Percentiles rank a stretch among this genome's conserved stretches.
phyloP scores from a whole-genome alignment of 202 grass and related monocot genomes.

The Panicum hallii region DNA sequence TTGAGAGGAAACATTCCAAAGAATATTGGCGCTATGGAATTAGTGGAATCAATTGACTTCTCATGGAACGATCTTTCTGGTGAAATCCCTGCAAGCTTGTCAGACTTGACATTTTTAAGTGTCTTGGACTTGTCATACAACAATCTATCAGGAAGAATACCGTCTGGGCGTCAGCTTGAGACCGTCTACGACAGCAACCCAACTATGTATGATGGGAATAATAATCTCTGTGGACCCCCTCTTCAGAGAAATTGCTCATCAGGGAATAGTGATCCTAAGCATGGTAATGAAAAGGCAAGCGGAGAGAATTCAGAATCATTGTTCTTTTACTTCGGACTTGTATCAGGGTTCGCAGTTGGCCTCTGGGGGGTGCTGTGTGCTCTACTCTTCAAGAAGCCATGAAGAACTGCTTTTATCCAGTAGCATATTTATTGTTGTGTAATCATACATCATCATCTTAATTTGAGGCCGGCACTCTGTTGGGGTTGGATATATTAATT shows the following conservation, averaged over 20 bases:
- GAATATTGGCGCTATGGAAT: no score
- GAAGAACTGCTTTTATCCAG: neutral
- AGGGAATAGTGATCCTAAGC: neutral
- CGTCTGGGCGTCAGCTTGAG: conserved; percentile 36
- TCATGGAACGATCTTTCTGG: conserved; percentile 40
- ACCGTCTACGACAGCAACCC: neutral
- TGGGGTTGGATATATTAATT: no score
- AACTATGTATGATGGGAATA: conserved; percentile 24
- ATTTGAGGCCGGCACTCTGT: no score
- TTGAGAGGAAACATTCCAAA: no score
- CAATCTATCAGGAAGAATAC: conserved; percentile 51
- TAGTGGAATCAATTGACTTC: no score
- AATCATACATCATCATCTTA: no score
- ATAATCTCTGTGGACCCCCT: conserved; percentile 31
- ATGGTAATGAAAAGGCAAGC: no score
- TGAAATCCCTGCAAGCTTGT: conserved; percentile 38
- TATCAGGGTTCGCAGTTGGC: neutral
- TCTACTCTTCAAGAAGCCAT: conserved; percentile 9
- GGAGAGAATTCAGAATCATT: no score
- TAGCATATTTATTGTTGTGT: no score
- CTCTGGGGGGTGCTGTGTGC: conserved; percentile 18
- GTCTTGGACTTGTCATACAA: conserved; percentile 48
- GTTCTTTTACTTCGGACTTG: conserved; percentile 11
- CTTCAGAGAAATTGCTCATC: conserved; percentile 22
- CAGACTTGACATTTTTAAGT: conserved; percentile 37